These are phyloP conservation scores for Kurtzmaniella quercitrusa DNA, from an alignment of 1,139 yeast genomes.

Conservation along the genomic window DNA sequence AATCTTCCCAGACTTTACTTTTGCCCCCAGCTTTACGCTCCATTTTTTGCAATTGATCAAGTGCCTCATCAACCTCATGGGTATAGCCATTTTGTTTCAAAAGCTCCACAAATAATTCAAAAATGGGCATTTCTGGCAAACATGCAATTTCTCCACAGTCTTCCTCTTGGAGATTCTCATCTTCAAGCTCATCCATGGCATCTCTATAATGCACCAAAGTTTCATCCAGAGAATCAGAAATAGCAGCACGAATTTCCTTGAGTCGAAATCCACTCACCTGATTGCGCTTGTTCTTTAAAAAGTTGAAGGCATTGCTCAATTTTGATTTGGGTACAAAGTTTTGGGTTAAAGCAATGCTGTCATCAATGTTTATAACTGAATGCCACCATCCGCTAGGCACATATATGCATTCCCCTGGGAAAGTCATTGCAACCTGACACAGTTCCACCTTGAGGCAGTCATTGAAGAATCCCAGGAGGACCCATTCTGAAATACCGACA, in stretches of 20 bases:
- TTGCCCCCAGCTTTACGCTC: conserved; percentile 19
- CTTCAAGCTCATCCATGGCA: conserved; percentile 6
- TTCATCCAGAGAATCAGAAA: conserved; percentile 22
- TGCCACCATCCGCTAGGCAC: conserved; percentile 99
- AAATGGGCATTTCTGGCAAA: conserved; percentile 52
- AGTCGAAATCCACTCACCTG: conserved; percentile 81
- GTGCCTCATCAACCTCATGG: conserved; percentile 28
- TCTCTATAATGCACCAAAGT: conserved; percentile 7
- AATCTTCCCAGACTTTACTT: conserved; percentile 22
- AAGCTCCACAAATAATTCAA: conserved; percentile 51
- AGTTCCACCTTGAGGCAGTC: conserved; percentile 46
- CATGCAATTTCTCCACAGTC: conserved; percentile 41
- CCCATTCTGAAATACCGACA: conserved; percentile 89
- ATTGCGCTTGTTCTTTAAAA: conserved; percentile 59
- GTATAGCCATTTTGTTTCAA: conserved; percentile 30
- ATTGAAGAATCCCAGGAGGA: conserved; percentile 72
- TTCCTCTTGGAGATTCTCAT: conserved; percentile 24
- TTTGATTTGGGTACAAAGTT: conserved; percentile 74
- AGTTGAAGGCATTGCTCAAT: conserved; percentile 57
- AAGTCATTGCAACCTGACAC: conserved; percentile 67
- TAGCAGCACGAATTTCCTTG: conserved; percentile 40
- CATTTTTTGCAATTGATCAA: conserved; percentile 24
- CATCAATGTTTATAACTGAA: conserved; percentile 76
- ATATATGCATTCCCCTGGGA: conserved; percentile 79
- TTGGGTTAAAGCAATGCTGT: conserved; percentile 77